Conservation (phyloP, 2,329 filamentous ascomycete species). For the Podosphaera fusca region DNA sequence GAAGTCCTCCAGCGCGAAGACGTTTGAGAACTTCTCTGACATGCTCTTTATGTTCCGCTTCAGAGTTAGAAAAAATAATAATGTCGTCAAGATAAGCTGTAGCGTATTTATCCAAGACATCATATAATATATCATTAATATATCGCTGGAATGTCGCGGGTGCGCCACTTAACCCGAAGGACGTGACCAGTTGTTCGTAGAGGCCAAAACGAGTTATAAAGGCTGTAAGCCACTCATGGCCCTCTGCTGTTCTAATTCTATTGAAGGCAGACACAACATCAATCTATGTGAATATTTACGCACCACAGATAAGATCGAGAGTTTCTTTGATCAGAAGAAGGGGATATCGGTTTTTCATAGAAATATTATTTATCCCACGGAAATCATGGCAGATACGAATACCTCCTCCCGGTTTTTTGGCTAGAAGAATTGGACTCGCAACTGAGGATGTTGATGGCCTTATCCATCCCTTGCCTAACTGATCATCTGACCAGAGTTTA, state of each 20-base stretch:
- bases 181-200: neutral
- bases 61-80: slow-evolving; percentile 1
- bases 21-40: too few species aligned
- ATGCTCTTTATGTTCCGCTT: too few species aligned
- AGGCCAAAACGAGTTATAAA: neutral
- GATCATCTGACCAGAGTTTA: neutral
- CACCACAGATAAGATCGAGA: neutral
- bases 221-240: neutral
- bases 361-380: too few species aligned
- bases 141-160: too few species aligned
- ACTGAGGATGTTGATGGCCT: neutral
- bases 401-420: neutral
- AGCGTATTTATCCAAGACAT: too few species aligned
- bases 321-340: neutral
- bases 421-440: neutral
- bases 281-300: neutral
- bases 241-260: neutral
- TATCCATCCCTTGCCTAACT: neutral
- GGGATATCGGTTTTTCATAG: slow-evolving; percentile 2
- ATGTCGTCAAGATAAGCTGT: slow-evolving; percentile 2
- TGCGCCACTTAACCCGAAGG: slow-evolving; percentile 1
- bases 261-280: neutral
- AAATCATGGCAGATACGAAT: slow-evolving; percentile 1
- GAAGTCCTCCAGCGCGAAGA: too few species aligned
- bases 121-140: too few species aligned